Evolutionary conservation across 768 basidiomycete species (phyloP).

Genomic region (Leccinum uliginosum): DNA sequence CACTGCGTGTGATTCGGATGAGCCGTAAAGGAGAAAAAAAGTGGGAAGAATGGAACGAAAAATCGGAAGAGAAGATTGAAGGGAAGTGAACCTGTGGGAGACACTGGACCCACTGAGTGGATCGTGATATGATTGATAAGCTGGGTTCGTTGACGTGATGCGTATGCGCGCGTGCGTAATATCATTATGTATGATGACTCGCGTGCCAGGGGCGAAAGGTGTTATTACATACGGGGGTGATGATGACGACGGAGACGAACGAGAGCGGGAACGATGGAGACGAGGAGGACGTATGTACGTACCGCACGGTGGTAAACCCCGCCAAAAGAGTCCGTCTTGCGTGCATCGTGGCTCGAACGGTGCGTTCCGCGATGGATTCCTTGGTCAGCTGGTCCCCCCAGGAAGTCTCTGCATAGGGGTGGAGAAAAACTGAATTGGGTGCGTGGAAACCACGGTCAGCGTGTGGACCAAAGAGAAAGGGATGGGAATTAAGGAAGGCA

Average conservation of each 20-base stretch:
- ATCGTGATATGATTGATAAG: constrained; percentile 1
- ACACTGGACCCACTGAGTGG: neutral
- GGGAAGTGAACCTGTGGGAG: neutral
- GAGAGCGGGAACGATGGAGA: neutral
- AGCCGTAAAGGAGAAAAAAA: neutral
- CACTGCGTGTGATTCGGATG: constrained; percentile 35
- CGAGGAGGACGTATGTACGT: constrained; percentile 1
- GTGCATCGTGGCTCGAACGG: constrained; percentile 56
- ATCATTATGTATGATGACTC: neutral
- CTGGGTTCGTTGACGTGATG: neutral
- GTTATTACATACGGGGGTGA: neutral
- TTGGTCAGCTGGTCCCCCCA: constrained; percentile 62
- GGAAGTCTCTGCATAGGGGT: constrained; percentile 53
- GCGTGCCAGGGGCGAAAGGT: neutral
- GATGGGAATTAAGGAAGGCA: neutral
- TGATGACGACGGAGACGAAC: neutral
- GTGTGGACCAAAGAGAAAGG: neutral
- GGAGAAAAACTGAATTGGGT: constrained; percentile 44
- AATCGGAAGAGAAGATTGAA: neutral
- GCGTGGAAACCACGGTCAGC: neutral
- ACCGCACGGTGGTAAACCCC: constrained; percentile 64
- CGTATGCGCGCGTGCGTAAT: neutral
- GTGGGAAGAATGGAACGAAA: neutral
- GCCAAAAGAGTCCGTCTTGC: constrained; percentile 54
- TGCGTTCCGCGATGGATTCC: constrained; percentile 55